Evolutionary conservation across 768 basidiomycete species (phyloP).

Genomic region (Amanita thiersii): DNA sequence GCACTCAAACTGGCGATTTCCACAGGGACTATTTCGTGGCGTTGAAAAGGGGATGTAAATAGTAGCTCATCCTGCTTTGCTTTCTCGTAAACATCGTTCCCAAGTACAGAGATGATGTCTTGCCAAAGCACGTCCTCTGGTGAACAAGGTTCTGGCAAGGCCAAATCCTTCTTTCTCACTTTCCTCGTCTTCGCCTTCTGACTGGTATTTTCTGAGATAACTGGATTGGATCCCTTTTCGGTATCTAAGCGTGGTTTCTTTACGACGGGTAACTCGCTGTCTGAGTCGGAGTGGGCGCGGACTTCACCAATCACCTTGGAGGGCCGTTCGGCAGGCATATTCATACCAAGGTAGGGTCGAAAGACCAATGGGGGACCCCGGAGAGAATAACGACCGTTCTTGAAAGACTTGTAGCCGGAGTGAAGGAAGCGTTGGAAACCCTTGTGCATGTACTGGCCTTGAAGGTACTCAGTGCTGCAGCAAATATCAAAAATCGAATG

Average conservation of each 20-base stretch:
- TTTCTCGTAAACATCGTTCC: conserved; percentile 43
- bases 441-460: not conserved
- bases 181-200: conserved; percentile 17
- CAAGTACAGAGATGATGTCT: conserved; percentile 65
- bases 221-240: no score
- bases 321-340: not conserved
- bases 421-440: not conserved
- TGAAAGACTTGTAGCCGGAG: not conserved
- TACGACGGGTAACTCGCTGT: conserved; percentile 16
- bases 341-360: conserved; percentile 1
- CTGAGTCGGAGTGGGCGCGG: conserved; percentile 10
- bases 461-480: not conserved
- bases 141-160: conserved; percentile 56
- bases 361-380: not conserved
- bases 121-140: conserved; percentile 67
- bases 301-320: not conserved
- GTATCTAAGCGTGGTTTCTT: conserved; percentile 21
- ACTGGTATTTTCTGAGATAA: not conserved
- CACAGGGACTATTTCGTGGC: conserved; percentile 58
- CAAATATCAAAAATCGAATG: not conserved
- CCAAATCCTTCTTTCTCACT: conserved; percentile 27
- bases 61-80: conserved; percentile 41
- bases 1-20: conserved; percentile 58
- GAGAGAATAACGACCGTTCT: not conserved
- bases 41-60: conserved; percentile 51